Evolutionary conservation across 768 basidiomycete genomes (phyloP).

Genomic region (Phlebiopsis gigantea): DNA sequence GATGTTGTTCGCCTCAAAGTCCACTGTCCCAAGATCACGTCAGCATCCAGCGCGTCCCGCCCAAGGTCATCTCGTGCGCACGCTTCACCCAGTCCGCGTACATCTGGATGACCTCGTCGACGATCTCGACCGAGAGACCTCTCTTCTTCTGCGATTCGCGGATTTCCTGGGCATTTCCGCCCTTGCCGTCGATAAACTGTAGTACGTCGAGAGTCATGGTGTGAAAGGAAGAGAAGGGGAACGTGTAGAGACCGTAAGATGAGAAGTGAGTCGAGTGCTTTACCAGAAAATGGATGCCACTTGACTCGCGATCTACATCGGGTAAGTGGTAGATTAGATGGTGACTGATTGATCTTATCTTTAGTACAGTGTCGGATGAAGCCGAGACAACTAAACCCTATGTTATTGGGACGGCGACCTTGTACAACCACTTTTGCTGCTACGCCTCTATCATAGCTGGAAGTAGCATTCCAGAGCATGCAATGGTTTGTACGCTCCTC

Average conservation of each 20-base stretch:
- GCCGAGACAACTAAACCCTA: not conserved
- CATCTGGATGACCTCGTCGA: constrained; percentile 91
- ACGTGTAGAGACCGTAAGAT: not conserved
- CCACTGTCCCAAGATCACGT: constrained; percentile 47
- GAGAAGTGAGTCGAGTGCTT: not conserved
- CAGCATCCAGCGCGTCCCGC: not conserved
- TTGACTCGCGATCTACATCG: not conserved
- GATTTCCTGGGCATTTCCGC: constrained; percentile 88
- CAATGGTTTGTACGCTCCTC: not conserved
- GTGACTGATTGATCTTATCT: not conserved
- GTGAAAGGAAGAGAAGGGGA: not conserved
- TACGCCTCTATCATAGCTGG: not conserved
- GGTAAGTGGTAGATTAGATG: not conserved
- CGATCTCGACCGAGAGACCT: constrained; percentile 82
- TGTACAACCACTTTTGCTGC: not conserved
- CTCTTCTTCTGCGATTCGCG: constrained; percentile 90
- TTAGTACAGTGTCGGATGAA: not conserved
- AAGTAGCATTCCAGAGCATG: not conserved
- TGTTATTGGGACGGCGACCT: not conserved
- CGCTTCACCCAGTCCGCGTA: constrained; percentile 93
- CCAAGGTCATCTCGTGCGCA: constrained; percentile 36
- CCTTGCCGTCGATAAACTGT: constrained; percentile 80
- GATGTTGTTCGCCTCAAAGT: constrained; percentile 75
- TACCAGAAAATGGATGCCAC: not conserved
- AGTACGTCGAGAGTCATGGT: constrained; percentile 80